Base-by-base conservation (phyloP, 1,139 yeast species). In the Sugiyamaella neomexicana region DNA sequence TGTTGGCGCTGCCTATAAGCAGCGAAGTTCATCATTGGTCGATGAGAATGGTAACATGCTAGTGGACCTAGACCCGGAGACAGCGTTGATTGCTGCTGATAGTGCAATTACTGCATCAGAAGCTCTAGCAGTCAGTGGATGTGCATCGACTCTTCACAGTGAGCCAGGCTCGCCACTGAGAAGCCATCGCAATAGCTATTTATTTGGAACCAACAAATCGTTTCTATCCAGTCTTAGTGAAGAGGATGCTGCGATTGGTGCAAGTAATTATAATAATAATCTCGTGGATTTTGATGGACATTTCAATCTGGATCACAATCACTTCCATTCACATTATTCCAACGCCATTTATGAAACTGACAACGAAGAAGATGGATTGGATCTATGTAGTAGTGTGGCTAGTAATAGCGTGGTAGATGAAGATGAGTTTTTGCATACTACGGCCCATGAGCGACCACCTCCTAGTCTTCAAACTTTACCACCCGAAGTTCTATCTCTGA, bases 401-500 rank as follows among this genome's bases (percentile, higher is more conserved):
- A 29, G 34, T 29, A 29, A 9, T 9, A 29, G 34, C 34, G 34
- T 29, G 10, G 34, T 12, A 3, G 34, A 12, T 36, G 49, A 45
- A 5, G 49, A 13, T 25, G 16, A n/a, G n/a, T n/a, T n/a, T n/a
- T n/a, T n/a, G n/a, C n/a, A n/a, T n/a, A n/a, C n/a, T n/a, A n/a
- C n/a, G n/a, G n/a, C n/a, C n/a, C n/a, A n/a, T 7, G 8, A n/a
- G 16, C 13, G 12, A 7, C 38, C 38, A 12, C 38, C 38, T 34
- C 42, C 53, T 20, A 43, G 37, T 27, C 58, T 68, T 17, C 60
- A 61, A 13, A 57, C 58, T 15, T 62, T 70, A 42, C 73, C 74
- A 2, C 59, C 65, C 16, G 74, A 70, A 57, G 62, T 70, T 31
- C 62, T 70, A 17, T 60, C 67, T 16, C 59, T 65, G 25, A 66